phyloP scores from a whole-genome alignment of 176 grass and related monocot species.

The Microstegium vimineum region DNA sequence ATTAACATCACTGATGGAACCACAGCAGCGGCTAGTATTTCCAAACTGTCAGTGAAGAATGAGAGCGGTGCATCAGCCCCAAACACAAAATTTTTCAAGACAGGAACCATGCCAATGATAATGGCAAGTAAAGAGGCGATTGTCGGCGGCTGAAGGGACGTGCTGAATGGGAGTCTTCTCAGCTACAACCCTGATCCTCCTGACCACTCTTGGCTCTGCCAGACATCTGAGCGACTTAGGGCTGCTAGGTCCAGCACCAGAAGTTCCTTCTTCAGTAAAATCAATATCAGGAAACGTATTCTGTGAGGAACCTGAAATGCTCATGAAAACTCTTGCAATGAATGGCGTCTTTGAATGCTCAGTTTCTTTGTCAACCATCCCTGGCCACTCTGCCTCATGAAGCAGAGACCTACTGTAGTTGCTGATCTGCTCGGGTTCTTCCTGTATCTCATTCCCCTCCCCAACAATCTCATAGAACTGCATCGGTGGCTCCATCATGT shows the following conservation, averaged over 20 bases:
- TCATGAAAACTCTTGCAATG: conserved; percentile 88
- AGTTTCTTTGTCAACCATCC: conserved; percentile 85
- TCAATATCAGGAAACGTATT: conserved; percentile 75
- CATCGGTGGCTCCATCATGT: conserved; percentile 99
- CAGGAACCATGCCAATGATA: conserved; percentile 75
- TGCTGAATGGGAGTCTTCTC: conserved; percentile 93
- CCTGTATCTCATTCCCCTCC: conserved; percentile 52
- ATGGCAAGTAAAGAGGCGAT: conserved; percentile 87
- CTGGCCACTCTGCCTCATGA: conserved; percentile 96
- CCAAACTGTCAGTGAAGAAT: conserved; percentile 92
- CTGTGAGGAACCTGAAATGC: conserved; percentile 84
- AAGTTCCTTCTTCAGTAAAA: conserved; percentile 54
- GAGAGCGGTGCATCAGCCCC: conserved; percentile 63
- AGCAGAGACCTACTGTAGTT: conserved; percentile 78
- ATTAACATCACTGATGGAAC: conserved; percentile 94
- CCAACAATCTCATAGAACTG: conserved; percentile 82
- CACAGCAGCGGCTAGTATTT: conserved; percentile 76
- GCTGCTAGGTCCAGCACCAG: conserved; percentile 58
- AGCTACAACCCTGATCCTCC: conserved; percentile 83
- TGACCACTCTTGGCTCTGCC: conserved; percentile 78
- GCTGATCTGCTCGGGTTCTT: conserved; percentile 36
- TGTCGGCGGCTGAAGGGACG: conserved; percentile 83
- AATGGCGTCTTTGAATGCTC: conserved; percentile 80
- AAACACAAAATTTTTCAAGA: conserved; percentile 67
- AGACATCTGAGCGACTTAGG: conserved; percentile 80